Evolutionary conservation across 148 eudicot species (phyloP).

Genomic region (Persicaria tinctoria): DNA sequence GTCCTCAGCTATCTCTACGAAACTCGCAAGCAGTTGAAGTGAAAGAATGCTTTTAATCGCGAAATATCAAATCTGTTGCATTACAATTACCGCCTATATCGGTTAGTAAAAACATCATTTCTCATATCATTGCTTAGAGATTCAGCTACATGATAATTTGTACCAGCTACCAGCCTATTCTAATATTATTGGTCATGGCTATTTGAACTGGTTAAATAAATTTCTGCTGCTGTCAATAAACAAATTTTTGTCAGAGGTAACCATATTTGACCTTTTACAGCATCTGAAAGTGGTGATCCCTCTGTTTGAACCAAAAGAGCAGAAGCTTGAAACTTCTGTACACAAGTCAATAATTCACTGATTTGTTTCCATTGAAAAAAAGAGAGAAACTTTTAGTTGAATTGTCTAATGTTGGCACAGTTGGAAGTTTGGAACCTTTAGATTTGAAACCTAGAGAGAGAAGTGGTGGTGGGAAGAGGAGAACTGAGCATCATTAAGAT

Average conservation of each 20-base stretch:
- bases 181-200: conserved; percentile 4
- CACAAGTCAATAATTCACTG: neutral
- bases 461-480: neutral
- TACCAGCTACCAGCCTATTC: conserved; percentile 14
- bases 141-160: neutral
- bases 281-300: neutral
- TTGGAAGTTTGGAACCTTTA: neutral
- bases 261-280: neutral
- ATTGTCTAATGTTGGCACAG: neutral
- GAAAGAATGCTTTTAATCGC: conserved; percentile 4
- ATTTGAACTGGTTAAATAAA: conserved; percentile 12
- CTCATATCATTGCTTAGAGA: neutral
- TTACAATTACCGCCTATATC: neutral
- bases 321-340: too few species aligned
- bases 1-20: conserved; percentile 71
- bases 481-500: neutral
- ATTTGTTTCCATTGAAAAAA: neutral
- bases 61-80: conserved; percentile 4
- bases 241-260: neutral
- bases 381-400: too few species aligned
- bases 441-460: neutral
- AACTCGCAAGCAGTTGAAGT: conserved; percentile 55
- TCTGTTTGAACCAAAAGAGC: neutral
- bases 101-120: neutral
- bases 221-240: neutral